These are phyloP conservation scores for Herpotrichia juniperi DNA, from an alignment of 2,329 filamentous ascomycete species.

Conservation along the genomic window DNA sequence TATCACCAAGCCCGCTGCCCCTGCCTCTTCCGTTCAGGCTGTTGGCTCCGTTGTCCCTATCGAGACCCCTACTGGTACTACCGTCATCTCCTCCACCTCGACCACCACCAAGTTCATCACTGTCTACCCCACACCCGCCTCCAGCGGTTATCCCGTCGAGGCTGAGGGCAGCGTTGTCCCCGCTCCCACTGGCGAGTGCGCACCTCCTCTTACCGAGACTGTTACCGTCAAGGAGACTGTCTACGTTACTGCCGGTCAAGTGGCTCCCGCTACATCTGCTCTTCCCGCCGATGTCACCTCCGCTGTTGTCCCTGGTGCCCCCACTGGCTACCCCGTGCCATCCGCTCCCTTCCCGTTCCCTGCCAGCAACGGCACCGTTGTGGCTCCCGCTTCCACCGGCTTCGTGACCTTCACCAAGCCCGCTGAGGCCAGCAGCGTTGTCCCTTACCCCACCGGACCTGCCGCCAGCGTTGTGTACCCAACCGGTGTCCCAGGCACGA, in stretches of 20 bases:
- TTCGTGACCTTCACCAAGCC: slow-evolving; percentile 15
- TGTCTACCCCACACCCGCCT: slow-evolving; percentile 32
- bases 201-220: slow-evolving; percentile 42
- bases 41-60: slow-evolving; percentile 12
- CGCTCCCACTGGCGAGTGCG: slow-evolving; percentile 26
- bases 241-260: slow-evolving; percentile 36
- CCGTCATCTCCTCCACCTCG: slow-evolving; percentile 38
- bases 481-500: not conserved
- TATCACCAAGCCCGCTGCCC: slow-evolving; percentile 21
- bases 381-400: slow-evolving; percentile 9
- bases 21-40: slow-evolving; percentile 6
- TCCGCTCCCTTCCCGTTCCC: slow-evolving; percentile 1
- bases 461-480: not conserved
- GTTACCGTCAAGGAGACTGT: slow-evolving; percentile 46
- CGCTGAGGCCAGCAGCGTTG: not conserved
- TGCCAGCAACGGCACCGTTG: slow-evolving; percentile 8
- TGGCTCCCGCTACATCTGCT: slow-evolving; percentile 22
- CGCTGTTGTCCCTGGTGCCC: slow-evolving; percentile 27
- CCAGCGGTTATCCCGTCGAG: slow-evolving; percentile 11
- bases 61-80: slow-evolving; percentile 23
- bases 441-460: slow-evolving; percentile 8
- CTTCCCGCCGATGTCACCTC: slow-evolving; percentile 14
- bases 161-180: slow-evolving; percentile 18
- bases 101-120: slow-evolving; percentile 44
- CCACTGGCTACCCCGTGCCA: slow-evolving; percentile 2